Percentiles rank a stretch among this genome's conserved stretches.
These are phyloP conservation scores for Barnettozyma botsteinii DNA, from an alignment of 805 yeast genomes.

Conservation along the genomic window DNA sequence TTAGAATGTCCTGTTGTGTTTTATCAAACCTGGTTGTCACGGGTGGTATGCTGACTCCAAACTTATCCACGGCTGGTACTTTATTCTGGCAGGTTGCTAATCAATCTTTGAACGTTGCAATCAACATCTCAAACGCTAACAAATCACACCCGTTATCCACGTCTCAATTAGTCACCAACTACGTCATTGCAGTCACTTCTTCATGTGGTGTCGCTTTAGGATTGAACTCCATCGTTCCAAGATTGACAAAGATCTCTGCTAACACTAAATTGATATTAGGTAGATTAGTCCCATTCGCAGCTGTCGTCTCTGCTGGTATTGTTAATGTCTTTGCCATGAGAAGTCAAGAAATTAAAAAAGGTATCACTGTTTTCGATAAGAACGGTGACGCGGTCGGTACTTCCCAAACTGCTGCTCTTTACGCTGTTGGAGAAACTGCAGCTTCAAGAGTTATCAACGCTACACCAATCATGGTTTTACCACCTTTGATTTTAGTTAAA, in stretches of 20 bases:
- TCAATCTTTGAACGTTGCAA: slow-evolving; percentile 94
- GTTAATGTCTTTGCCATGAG: slow-evolving; percentile 97
- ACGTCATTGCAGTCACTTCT: slow-evolving; percentile 85
- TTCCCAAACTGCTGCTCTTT: slow-evolving; percentile 80
- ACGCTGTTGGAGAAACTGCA: slow-evolving; percentile 97
- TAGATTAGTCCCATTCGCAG: slow-evolving; percentile 95
- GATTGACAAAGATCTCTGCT: slow-evolving; percentile 64
- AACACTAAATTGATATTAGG: slow-evolving; percentile 65
- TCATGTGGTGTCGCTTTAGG: slow-evolving; percentile 96
- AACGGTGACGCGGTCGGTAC: slow-evolving; percentile 64
- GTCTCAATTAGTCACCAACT: slow-evolving; percentile 69
- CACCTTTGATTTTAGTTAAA: slow-evolving; percentile 78
- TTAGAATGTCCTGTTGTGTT: slow-evolving; percentile 96
- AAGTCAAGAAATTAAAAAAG: slow-evolving; percentile 85
- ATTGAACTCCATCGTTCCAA: slow-evolving; percentile 84
- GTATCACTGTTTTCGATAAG: slow-evolving; percentile 65
- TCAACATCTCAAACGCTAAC: slow-evolving; percentile 93
- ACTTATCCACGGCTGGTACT: slow-evolving; percentile 83
- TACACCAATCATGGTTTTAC: slow-evolving; percentile 95
- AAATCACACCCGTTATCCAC: slow-evolving; percentile 88
- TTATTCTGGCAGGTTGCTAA: slow-evolving; percentile 97
- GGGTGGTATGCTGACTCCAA: slow-evolving; percentile 96
- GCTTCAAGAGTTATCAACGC: slow-evolving; percentile 92
- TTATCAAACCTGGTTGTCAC: slow-evolving; percentile 91
- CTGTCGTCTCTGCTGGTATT: slow-evolving; percentile 95